Evolutionary conservation across 2,329 filamentous ascomycete species (phyloP).

Genomic region (Penicillium sp.): DNA sequence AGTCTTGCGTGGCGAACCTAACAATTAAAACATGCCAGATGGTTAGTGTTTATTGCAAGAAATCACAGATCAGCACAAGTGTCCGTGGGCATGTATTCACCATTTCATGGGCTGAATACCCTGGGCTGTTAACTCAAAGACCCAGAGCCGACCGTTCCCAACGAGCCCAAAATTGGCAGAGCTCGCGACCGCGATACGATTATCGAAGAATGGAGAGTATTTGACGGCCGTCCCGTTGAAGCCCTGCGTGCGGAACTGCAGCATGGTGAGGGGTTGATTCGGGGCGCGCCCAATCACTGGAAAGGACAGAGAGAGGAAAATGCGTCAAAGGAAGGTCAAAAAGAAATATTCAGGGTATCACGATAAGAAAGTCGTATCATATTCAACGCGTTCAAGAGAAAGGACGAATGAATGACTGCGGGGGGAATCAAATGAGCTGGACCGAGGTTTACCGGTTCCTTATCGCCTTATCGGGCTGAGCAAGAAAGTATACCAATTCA

Average conservation of each 20-base stretch:
- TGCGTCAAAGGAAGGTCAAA: background rate
- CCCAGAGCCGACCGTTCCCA: constrained; percentile 87
- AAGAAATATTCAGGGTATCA: background rate
- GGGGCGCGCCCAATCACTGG: constrained; percentile 4
- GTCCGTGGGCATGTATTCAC: constrained; percentile 41
- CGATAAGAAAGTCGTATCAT: background rate
- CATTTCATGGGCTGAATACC: constrained; percentile 84
- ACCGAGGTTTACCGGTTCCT: background rate
- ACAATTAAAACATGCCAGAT: too few relatives aligned
- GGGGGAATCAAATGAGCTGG: constrained; percentile 19
- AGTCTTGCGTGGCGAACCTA: constrained; percentile 95
- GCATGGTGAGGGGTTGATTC: constrained; percentile 58
- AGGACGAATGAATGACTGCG: constrained; percentile 21
- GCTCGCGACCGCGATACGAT: constrained; percentile 82
- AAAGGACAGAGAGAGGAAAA: background rate
- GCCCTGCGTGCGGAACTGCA: constrained; percentile 90
- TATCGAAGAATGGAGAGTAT: constrained; percentile 98
- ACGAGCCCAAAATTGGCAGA: constrained; percentile 97
- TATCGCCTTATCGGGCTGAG: background rate
- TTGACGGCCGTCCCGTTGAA: constrained; percentile 97
- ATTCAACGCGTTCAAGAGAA: background rate
- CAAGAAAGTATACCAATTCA: background rate
- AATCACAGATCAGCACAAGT: background rate
- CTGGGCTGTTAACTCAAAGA: constrained; percentile 76
- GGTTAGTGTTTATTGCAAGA: background rate